These are phyloP conservation scores for Ammopiptanthus mongolicus DNA, from an alignment of 306 rosid genomes.

Conservation along the genomic window DNA sequence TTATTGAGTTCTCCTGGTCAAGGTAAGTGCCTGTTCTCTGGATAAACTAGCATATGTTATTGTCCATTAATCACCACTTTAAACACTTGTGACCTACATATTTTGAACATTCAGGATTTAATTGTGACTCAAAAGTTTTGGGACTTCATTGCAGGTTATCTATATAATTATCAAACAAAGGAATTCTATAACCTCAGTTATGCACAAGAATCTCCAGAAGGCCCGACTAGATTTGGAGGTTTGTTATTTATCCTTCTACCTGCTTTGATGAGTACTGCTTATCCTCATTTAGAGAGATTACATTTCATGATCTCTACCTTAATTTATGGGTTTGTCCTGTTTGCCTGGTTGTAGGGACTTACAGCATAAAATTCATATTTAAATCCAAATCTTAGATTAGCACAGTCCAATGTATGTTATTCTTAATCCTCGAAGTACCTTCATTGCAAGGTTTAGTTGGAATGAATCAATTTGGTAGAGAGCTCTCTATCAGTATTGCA, in stretches of 20 bases:
- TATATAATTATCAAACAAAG: constrained; percentile 78
- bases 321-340: not conserved
- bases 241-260: constrained; percentile 33
- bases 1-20: constrained; percentile 88
- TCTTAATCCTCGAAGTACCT: not conserved
- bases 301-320: constrained; percentile 3
- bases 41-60: not conserved
- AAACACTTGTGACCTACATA: constrained; percentile 1
- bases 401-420: not conserved
- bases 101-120: constrained; percentile 3
- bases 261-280: constrained; percentile 18
- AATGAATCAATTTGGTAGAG: not conserved
- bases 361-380: not conserved
- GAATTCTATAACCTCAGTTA: constrained; percentile 93
- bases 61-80: not conserved
- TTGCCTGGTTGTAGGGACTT: not conserved
- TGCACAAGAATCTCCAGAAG: constrained; percentile 71
- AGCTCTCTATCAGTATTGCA: not conserved
- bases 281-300: constrained; percentile 3
- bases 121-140: constrained; percentile 32
- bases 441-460: not conserved
- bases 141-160: constrained; percentile 64
- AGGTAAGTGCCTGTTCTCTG: constrained; percentile 49
- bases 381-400: not conserved
- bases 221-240: constrained; percentile 97